Conservation (phyloP, 2,329 filamentous ascomycete species). For the Ceratocystis papillata region DNA sequence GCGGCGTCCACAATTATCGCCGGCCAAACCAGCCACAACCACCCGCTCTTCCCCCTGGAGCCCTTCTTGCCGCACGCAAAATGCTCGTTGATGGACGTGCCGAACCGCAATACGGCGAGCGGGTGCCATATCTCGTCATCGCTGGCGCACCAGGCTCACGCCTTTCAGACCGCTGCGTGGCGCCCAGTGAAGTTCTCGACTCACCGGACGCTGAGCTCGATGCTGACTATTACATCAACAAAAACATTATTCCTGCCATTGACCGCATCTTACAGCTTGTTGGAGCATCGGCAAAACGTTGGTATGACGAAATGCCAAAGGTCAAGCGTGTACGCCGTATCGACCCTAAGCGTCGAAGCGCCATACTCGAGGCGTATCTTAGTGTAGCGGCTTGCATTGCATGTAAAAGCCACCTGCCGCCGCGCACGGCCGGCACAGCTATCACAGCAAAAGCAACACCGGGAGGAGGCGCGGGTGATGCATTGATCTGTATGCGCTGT, state of each 20-base stretch:
- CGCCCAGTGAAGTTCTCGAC: conserved; percentile 69
- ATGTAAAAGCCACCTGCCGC: conserved; percentile 41
- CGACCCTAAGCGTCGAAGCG: conserved; percentile 25
- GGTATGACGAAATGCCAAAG: conserved; percentile 97
- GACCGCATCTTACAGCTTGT: conserved; percentile 96
- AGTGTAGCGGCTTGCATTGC: conserved; percentile 66
- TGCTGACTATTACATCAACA: conserved; percentile 91
- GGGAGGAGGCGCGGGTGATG: not conserved
- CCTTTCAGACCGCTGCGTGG: conserved; percentile 79
- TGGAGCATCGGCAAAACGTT: conserved; percentile 76
- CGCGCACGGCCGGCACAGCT: not conserved
- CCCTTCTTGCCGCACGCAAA: conserved; percentile 70
- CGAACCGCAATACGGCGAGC: conserved; percentile 90
- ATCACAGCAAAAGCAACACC: too few relatives aligned
- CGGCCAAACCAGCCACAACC: not conserved
- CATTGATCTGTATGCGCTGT: conserved; percentile 27
- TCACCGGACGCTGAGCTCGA: conserved; percentile 74
- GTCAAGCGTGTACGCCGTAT: conserved; percentile 54
- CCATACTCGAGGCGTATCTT: conserved; percentile 89
- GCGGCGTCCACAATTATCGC: conserved; percentile 30
- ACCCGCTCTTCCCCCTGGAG: conserved; percentile 64
- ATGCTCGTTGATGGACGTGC: conserved; percentile 79
- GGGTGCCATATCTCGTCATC: conserved; percentile 88
- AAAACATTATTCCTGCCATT: conserved; percentile 87
- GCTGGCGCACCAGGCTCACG: conserved; percentile 76